A percentile compares a stretch with the other conserved stretches of the same genome.
These are phyloP conservation scores for Ophiognomonia clavigignenti-juglandacearum DNA, from an alignment of 2,329 filamentous ascomycete genomes.

Conservation along the genomic window DNA sequence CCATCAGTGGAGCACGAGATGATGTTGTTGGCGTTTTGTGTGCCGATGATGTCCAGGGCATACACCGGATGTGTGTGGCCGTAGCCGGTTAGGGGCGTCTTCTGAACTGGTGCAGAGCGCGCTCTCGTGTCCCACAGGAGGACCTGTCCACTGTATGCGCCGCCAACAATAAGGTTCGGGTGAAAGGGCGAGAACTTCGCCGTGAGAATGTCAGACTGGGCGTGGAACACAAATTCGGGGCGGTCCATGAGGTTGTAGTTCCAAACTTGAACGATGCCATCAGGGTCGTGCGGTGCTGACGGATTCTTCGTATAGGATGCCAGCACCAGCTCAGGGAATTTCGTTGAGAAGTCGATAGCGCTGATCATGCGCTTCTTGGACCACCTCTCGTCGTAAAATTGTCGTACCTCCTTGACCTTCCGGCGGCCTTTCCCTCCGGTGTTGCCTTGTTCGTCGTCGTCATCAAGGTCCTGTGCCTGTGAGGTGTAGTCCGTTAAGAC, in stretches of 20 bases:
- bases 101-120: constrained; percentile 84
- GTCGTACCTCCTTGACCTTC: constrained; percentile 78
- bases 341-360: constrained; percentile 90
- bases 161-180: constrained; percentile 91
- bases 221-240: constrained; percentile 94
- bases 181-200: constrained; percentile 99
- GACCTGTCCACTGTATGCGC: constrained; percentile 94
- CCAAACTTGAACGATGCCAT: constrained; percentile 94
- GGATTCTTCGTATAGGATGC: constrained; percentile 98
- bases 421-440: constrained; percentile 66
- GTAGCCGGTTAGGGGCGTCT: constrained; percentile 89
- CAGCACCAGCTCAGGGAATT: constrained; percentile 88
- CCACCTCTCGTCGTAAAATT: constrained; percentile 94
- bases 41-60: constrained; percentile 90
- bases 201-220: constrained; percentile 89
- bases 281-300: constrained; percentile 86
- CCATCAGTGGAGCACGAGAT: constrained; percentile 96
- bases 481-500: constrained; percentile 92
- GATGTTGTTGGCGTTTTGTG: constrained; percentile 98
- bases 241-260: constrained; percentile 91
- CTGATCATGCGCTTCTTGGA: constrained; percentile 98
- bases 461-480: constrained; percentile 68
- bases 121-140: constrained; percentile 95
- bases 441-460: constrained; percentile 78
- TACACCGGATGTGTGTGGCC: constrained; percentile 97